Percentiles rank a stretch among this genome's conserved stretches.
phyloP scores from a whole-genome alignment of 148 eudicot species.

The Cornus suecica region DNA sequence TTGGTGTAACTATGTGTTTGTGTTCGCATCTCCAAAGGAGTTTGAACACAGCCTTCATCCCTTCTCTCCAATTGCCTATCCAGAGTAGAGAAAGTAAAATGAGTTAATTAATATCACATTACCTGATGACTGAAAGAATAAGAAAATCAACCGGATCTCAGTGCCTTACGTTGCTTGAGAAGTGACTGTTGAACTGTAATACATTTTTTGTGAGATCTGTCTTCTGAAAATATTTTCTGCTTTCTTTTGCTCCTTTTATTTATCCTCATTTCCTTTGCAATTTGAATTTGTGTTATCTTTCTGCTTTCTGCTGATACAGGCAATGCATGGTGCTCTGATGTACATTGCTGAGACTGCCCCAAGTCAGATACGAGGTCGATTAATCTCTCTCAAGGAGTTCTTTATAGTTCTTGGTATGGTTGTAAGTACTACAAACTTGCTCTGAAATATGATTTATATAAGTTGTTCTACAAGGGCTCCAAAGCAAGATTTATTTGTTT shows the following conservation, averaged over 20 bases:
- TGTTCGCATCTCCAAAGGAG: too few relatives aligned
- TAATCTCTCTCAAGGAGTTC: slow-evolving; percentile 90
- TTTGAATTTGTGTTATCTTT: slow-evolving; percentile 4
- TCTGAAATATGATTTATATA: neutral
- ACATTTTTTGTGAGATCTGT: neutral
- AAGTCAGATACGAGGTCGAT: slow-evolving; percentile 77
- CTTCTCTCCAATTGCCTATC: too few relatives aligned
- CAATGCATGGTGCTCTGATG: slow-evolving; percentile 99
- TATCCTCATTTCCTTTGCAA: too few relatives aligned
- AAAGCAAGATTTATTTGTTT: neutral
- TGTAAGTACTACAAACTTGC: slow-evolving; percentile 51
- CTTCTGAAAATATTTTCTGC: neutral
- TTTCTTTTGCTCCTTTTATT: too few relatives aligned
- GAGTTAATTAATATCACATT: neutral
- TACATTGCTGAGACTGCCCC: slow-evolving; percentile 98
- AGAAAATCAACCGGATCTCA: neutral
- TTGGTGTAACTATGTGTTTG: too few relatives aligned
- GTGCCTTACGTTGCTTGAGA: neutral
- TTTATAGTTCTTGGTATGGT: slow-evolving; percentile 96
- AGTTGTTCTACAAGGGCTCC: neutral
- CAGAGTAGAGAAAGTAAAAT: too few relatives aligned
- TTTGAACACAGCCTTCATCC: too few relatives aligned
- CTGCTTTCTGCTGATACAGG: slow-evolving; percentile 35
- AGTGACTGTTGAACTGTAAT: slow-evolving; percentile 1
- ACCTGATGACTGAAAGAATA: slow-evolving; percentile 2